Evolutionary conservation across 495 filamentous ascomycete genomes (phyloP).

Genomic region (Thozetella sp.): DNA sequence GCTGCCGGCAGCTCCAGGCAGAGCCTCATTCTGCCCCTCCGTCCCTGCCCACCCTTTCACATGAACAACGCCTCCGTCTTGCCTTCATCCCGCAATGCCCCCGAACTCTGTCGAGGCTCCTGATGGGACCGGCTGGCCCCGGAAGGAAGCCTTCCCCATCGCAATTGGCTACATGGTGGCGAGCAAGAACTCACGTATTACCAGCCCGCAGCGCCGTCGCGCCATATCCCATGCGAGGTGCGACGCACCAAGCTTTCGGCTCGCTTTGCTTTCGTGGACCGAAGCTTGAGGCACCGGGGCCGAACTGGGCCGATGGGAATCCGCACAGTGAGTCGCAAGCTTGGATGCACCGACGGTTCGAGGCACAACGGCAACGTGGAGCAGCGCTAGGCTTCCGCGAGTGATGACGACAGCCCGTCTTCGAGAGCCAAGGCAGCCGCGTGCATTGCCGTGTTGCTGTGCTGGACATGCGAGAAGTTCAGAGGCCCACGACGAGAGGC

Average conservation of each 20-base stretch:
- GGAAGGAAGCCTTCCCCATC: too few species aligned
- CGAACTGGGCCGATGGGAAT: neutral
- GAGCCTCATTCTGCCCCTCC: neutral
- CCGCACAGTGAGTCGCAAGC: neutral
- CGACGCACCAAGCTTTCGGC: too few species aligned
- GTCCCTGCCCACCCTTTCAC: too few species aligned
- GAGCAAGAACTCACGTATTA: neutral
- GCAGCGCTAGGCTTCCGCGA: neutral
- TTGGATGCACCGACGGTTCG: neutral
- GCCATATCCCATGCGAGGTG: neutral
- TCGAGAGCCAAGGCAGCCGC: neutral
- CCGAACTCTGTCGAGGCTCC: too few species aligned
- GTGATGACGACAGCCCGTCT: neutral
- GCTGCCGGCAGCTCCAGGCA: neutral
- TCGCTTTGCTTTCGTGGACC: too few species aligned
- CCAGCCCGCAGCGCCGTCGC: neutral
- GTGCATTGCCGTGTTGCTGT: too few species aligned
- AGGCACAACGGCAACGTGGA: neutral
- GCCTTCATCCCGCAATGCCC: too few species aligned
- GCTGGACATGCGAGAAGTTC: too few species aligned
- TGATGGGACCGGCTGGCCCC: too few species aligned
- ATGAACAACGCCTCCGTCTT: too few species aligned
- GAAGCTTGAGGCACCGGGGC: neutral
- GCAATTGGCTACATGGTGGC: neutral
- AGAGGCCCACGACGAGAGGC: too few species aligned